Base-by-base conservation (phyloP, 1,284 basidiomycete genomes). In the Leccinum angustisporum region DNA sequence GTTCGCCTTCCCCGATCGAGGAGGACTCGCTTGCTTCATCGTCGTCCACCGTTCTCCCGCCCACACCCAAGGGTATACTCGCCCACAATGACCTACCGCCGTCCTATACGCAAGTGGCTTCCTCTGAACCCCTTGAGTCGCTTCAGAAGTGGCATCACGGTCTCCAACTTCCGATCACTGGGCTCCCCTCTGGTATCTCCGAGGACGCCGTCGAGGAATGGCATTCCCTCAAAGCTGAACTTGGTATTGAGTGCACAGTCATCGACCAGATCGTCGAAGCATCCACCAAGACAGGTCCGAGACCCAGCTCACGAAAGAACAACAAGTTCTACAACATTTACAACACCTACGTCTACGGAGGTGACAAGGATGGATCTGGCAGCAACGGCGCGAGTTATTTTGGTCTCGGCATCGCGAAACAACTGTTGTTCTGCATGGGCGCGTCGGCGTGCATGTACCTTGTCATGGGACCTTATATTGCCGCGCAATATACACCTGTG, bases 271-370 rank as follows among this genome's bases (percentile, higher is more conserved):
- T 93, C 62, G 83, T 75, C 33, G 80, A 76, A 68, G 78, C 71
- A 58, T 86, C 86, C 6, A 72, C 74, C 16, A 79, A 77, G 65
- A 77, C 74, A 5, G 74, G 77, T n/a, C 68, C 70, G 5, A 62
- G 72, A 59, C 73, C 73, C 40, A 61, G 74, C 59, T 63, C 78
- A 60, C 64, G 71, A 70, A 34, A 79, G 52, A 80, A 78, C 61
- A 80, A 85, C 61, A 80, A 85, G 51, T 91, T 92, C 73, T 91
- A 89, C 78, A 92, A 91, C 74, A 88, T 92, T 71, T 91, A 92
- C 75, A 91, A 91, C 75, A 91, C 89, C 13, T 91, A 91, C 66
- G 83, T 91, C 48, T 90, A 88, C 68, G 85, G 84, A 48, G 73
- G 75, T 54, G 73, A 62, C 60, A 75, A 68, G 54, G 63, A 72